Evolutionary conservation across 202 grass and related monocot genomes (phyloP).

Genomic region (Zoysia matrella): DNA sequence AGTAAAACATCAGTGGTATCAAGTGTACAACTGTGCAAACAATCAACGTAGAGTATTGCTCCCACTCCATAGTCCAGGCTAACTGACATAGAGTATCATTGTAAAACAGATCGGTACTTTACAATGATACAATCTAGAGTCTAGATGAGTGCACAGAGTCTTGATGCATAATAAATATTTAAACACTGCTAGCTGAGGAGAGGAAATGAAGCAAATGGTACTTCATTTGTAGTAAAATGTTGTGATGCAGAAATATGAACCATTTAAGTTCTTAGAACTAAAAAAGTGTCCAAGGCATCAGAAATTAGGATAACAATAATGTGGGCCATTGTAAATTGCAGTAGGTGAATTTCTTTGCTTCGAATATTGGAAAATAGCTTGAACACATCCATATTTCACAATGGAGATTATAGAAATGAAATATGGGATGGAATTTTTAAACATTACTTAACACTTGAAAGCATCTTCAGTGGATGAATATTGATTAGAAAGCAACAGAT

Average conservation of each 20-base stretch:
- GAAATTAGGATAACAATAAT: neutral
- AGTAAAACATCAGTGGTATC: neutral
- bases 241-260: neutral
- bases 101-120: neutral
- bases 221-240: neutral
- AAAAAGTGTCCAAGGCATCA: neutral
- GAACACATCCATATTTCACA: neutral
- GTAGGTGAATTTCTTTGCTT: neutral
- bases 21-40: neutral
- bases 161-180: neutral
- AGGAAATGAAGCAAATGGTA: neutral
- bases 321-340: neutral
- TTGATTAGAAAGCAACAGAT: neutral
- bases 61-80: neutral
- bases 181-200: neutral
- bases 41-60: slow-evolving; percentile 1
- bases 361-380: neutral
- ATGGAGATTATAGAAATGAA: neutral
- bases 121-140: neutral
- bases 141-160: neutral
- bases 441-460: neutral
- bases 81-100: neutral
- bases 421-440: neutral
- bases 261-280: neutral
- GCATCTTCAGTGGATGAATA: neutral